Percentiles rank a stretch among this genome's conserved stretches.
phyloP scores from a whole-genome alignment of 345 rosid genomes.

The Turnera subulata region DNA sequence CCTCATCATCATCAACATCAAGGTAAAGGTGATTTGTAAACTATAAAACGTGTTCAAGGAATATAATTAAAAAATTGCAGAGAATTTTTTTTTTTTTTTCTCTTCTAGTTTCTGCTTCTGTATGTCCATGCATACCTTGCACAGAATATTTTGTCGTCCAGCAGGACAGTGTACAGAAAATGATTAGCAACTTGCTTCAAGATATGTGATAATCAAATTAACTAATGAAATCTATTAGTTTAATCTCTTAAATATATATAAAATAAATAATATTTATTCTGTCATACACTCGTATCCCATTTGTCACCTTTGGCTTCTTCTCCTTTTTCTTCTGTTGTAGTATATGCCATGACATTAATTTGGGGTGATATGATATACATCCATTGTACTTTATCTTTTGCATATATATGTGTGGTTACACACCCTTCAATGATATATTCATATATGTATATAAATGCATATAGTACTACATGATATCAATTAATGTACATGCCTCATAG shows the following conservation, averaged over 20 bases:
- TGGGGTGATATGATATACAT: no score
- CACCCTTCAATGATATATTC: no score
- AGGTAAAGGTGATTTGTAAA: background rate
- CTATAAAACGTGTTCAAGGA: constrained; percentile 16
- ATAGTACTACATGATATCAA: no score
- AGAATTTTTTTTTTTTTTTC: background rate
- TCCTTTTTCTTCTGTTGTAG: background rate
- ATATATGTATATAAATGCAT: no score
- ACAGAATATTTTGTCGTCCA: constrained; percentile 4
- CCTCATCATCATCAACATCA: no score
- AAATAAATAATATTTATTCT: constrained; percentile 2
- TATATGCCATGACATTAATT: no score
- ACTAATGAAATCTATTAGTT: background rate
- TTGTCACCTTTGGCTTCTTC: constrained; percentile 5
- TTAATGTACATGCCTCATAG: background rate
- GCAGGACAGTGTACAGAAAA: background rate
- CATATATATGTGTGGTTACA: no score
- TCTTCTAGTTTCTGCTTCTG: background rate
- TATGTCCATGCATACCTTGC: constrained; percentile 6
- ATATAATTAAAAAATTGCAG: background rate
- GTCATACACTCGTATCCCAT: constrained; percentile 3
- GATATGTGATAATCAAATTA: constrained; percentile 14
- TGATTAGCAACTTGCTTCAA: constrained; percentile 5
- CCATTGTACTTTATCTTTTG: background rate
- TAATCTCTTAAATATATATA: background rate